Conservation (phyloP, 73 alveolate species). For the Uronychia setigera region DNA sequence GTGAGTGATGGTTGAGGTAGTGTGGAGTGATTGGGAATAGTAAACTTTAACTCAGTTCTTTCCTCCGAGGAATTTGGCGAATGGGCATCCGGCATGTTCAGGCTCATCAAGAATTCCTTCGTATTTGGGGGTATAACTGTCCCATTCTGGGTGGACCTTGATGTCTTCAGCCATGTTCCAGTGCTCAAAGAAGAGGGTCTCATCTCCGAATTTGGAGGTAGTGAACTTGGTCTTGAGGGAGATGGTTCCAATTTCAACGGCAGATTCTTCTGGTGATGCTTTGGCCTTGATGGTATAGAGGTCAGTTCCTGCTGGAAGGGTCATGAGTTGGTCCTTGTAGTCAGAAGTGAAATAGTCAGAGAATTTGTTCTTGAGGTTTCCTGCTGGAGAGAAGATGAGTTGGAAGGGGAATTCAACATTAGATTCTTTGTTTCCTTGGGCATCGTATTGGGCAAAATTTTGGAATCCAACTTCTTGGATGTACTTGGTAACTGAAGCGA, state of each 20-base stretch:
- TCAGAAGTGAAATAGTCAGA: slow-evolving; percentile 24
- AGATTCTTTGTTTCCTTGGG: slow-evolving; percentile 19
- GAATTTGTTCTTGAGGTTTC: slow-evolving; percentile 19
- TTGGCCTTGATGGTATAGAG: slow-evolving; percentile 35
- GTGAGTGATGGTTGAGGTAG: no score
- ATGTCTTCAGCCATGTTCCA: slow-evolving; percentile 16
- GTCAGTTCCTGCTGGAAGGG: slow-evolving; percentile 12
- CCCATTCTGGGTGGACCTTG: slow-evolving; percentile 39
- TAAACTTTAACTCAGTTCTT: no score
- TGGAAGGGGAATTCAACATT: slow-evolving; percentile 47
- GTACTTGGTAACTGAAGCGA: slow-evolving; percentile 37
- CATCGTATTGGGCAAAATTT: slow-evolving; percentile 22
- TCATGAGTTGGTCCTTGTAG: slow-evolving; percentile 7
- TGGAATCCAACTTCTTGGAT: slow-evolving; percentile 39
- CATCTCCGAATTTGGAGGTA: slow-evolving; percentile 45
- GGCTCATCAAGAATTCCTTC: no score
- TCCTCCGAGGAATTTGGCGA: no score
- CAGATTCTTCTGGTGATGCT: slow-evolving; percentile 22
- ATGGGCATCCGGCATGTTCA: no score
- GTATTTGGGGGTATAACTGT: no score
- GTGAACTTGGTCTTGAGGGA: slow-evolving; percentile 17
- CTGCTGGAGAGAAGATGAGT: slow-evolving; percentile 33
- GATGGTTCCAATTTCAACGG: slow-evolving; percentile 42
- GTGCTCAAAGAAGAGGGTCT: slow-evolving; percentile 48
- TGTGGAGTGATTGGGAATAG: no score